Base-by-base conservation (phyloP, 139 green algal genomes). In the Pedinophyceae sp. region DNA sequence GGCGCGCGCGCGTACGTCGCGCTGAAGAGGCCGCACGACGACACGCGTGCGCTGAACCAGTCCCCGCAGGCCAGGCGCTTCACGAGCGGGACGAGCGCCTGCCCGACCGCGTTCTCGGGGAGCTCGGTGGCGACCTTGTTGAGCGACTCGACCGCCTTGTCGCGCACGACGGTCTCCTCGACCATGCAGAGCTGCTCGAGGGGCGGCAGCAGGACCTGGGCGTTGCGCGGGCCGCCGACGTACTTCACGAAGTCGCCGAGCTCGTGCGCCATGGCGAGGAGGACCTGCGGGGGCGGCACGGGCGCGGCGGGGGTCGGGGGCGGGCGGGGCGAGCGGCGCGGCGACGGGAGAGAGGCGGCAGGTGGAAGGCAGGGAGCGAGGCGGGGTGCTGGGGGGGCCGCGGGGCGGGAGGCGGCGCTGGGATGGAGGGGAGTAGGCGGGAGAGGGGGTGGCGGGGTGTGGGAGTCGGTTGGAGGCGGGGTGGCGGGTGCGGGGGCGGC, bases 121-220 rank as follows among this genome's bases (percentile, higher is more conserved):
- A 98, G 74, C 58, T 85, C 59, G 7, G 66, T 57, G 0, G 61
- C 80, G 6, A 97, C 80, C 50, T 87, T 84, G 55, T 56, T 62
- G 15, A 97, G 64, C 3, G 79, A 87, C 52, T 90, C 80, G 18
- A 93, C 86, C 19, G 92, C 92, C 43, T 83, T 88, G 30, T 98
- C 87, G 13, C 92, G 66, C 27, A 99, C 92, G 27, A 99, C 92
- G 16, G 92, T 97, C 67, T 99, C 92, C 62, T 98, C 92, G 4
- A 97, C 88, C 18, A 76, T 83, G 13, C 78, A 76, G 26, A 99
- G 77, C 17, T 71, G 76, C 70, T 98, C 92, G n/a, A 99, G 75
- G 17, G 91, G 81, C 6, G 66, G 71, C 48, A 99, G 73, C 49
- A 99, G 64, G 17, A 71, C 47, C 47, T 89, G 68, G 0, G 70